phyloP scores from a whole-genome alignment of 108 stramenopile species.

The Fragilaria crotonensis region DNA sequence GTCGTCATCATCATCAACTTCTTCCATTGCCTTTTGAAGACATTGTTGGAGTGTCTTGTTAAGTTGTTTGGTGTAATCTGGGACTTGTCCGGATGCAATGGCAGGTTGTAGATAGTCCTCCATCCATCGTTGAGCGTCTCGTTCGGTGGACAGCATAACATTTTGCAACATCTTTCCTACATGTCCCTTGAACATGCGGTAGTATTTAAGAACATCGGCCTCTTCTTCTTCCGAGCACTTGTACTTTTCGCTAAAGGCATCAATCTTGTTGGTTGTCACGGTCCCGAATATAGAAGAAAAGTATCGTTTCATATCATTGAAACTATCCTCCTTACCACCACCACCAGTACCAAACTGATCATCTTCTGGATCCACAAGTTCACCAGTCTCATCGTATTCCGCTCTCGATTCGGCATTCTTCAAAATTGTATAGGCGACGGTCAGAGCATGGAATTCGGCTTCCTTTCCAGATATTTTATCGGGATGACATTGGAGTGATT shows the following conservation, averaged over 20 bases:
- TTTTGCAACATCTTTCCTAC: conserved; percentile 64
- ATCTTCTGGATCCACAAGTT: conserved; percentile 40
- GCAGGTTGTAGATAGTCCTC: conserved; percentile 79
- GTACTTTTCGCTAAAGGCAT: conserved; percentile 71
- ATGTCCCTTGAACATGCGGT: conserved; percentile 55
- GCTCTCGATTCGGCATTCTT: conserved; percentile 30
- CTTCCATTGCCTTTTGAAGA: conserved; percentile 20
- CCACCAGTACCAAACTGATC: conserved; percentile 27
- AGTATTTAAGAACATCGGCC: conserved; percentile 67
- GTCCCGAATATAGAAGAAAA: conserved; percentile 73
- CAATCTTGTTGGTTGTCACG: conserved; percentile 59
- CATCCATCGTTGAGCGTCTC: conserved; percentile 63
- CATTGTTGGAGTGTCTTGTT: conserved; percentile 36
- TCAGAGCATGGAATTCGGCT: conserved; percentile 50
- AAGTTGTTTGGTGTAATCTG: conserved; percentile 33
- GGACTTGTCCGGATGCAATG: conserved; percentile 41
- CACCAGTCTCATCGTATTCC: conserved; percentile 66
- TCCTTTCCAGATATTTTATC: conserved; percentile 53
- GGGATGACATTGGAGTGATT: conserved; percentile 61
- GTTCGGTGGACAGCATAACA: conserved; percentile 65
- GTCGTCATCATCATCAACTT: conserved; percentile 19
- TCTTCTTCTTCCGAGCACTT: conserved; percentile 82
- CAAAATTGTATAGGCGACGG: conserved; percentile 34
- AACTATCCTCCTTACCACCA: too few relatives aligned
- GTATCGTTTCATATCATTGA: conserved; percentile 45